Base-by-base conservation (phyloP, 2,329 filamentous ascomycete species). In the Fusarium pilosicola region DNA sequence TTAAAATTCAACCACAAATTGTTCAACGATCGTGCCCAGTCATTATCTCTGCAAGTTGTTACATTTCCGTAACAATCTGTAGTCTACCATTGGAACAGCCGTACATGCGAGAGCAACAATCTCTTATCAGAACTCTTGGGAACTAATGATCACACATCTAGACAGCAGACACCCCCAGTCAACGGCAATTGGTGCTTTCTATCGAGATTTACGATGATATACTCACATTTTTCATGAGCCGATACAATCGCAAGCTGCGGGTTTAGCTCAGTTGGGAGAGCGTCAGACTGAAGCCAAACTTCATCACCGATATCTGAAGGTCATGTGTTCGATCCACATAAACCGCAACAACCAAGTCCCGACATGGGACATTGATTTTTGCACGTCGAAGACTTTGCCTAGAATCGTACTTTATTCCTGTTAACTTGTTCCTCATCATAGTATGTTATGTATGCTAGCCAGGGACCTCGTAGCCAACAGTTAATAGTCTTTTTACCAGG, bases 231-330 rank as follows among this genome's bases (percentile, higher is more conserved):
- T 15, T 32, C 13, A 1, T 15, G 6, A 7, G 6, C 6, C 32
- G 6, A 32, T 32, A 15, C 32, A 32, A 34, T 52, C 11, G 3
- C 5, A 18, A 41, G 20, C 2, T n/a, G 67, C 67, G 67, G 67
- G 67, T 70, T 70, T 70, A 70, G 67, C 67, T 70, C 67, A 70
- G 67, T 70, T 70, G 67, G 67, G 67, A 70, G 67, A 70, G 67
- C 67, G 67, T 70, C 67, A 70, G 67, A 70, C 67, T 70, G 67
- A 70, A 70, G 67, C 15, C 36, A 44, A 49, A 70, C 67, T 70
- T 70, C 67, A 70, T 32, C 42, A 68, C 7, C 28, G 67, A 39
- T 59, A 70, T 70, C 67, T 70, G 67, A 70, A 70, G 67, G 67
- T 70, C 67, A 17, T 70, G 67, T 70, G 67, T 70, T 70, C 67